Base-by-base conservation (phyloP, 2,329 filamentous ascomycete species). In the Cercospora sojina region DNA sequence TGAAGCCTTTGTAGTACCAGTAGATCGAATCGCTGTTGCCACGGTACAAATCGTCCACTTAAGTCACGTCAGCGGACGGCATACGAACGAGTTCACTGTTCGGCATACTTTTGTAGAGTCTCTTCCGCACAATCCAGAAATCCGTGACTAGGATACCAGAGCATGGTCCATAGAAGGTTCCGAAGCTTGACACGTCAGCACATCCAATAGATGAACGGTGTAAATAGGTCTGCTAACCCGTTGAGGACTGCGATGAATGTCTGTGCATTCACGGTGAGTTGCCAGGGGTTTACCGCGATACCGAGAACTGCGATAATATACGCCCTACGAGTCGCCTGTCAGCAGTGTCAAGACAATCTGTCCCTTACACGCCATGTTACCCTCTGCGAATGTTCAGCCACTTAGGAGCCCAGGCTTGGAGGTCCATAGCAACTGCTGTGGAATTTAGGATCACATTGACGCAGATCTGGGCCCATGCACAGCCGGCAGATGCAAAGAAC, bases 231-330 rank as follows among this genome's bases (percentile, higher is more conserved):
- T n/a, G n/a, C n/a, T n/a, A n/a, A n/a, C 16, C 68, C 68, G 47
- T 72, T 75, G 10, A 76, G 63, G 9, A 76, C 73, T 2, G 72
- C 73, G 13, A 75, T 74, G 59, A 74, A 73, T 1, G 73, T 74
- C 20, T 65, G 61, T 7, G 71, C 70, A 10, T 68, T 74, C 7
- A 75, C 59, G n/a, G 66, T 68, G 20, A 74, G 70, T 10, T 69
- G 64, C 74, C 73, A 75, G 0, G 74, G 73, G 25, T 72, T 71
- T 16, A 69, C 68, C 6, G 72, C 58, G 13, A 73, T 67, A 16
- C 68, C 73, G 13, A 75, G 58, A 27, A 71, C 66, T 18, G 67
- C 70, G 47, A 74, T 70, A 29, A 76, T 70, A 51, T 74, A 71
- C 12, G 70, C 69, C n/a, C 64, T 67, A 18, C 29, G 20, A 12